These are phyloP conservation scores for Quercus dentata DNA, from an alignment of 306 rosid genomes.

Conservation along the genomic window DNA sequence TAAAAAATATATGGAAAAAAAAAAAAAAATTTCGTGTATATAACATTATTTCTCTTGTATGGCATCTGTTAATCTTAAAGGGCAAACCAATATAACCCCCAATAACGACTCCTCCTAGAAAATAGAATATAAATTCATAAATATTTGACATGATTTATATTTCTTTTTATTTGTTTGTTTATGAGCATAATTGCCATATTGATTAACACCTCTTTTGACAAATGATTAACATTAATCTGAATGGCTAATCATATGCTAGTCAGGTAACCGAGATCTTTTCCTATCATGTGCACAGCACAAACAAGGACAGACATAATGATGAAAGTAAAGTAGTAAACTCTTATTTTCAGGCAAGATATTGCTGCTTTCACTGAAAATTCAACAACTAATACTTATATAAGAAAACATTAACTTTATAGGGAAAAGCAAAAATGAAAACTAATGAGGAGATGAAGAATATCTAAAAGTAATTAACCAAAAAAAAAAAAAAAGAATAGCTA, in stretches of 20 bases:
- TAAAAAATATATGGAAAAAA: no score
- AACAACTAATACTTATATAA: neutral
- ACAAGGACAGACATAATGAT: conserved; percentile 21
- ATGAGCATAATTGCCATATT: no score
- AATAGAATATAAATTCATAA: no score
- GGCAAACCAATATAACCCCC: no score
- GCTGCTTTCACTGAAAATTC: conserved; percentile 12
- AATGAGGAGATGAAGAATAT: neutral
- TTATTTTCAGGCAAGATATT: conserved; percentile 13
- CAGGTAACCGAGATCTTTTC: conserved; percentile 2
- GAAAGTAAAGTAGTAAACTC: conserved; percentile 14
- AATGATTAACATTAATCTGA: neutral
- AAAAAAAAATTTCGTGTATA: no score
- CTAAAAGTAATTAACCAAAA: neutral
- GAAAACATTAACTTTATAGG: neutral
- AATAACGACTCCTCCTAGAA: no score
- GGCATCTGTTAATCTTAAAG: no score
- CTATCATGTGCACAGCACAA: neutral
- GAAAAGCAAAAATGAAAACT: neutral
- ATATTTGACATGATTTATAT: no score
- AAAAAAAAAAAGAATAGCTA: neutral
- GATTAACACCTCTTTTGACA: conserved; percentile 2
- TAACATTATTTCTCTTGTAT: no score
- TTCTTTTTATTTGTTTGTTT: no score
- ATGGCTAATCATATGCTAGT: neutral